Percentiles rank a stretch among this genome's conserved stretches.
These are phyloP conservation scores for Phyllostachys edulis DNA, from an alignment of 176 grass and related monocot genomes.

Conservation along the genomic window DNA sequence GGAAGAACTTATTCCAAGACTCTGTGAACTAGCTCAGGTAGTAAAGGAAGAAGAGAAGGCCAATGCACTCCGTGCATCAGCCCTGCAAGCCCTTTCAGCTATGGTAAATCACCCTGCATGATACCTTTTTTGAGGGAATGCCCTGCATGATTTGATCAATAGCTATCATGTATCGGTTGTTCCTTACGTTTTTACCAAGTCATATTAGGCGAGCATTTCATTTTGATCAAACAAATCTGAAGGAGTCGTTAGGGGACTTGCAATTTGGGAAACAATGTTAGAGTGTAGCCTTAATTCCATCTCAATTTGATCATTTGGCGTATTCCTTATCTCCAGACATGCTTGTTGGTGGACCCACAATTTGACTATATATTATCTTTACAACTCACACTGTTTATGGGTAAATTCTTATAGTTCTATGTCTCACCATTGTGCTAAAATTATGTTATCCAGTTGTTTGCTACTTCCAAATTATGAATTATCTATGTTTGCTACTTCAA, in stretches of 20 bases:
- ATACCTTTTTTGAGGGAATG: slow-evolving; percentile 50
- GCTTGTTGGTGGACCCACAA: background rate
- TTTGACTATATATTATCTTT: background rate
- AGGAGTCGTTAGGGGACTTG: background rate
- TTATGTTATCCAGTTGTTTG: background rate
- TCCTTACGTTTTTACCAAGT: background rate
- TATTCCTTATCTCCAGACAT: slow-evolving; percentile 3
- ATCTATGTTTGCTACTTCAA: background rate
- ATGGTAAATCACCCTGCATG: slow-evolving; percentile 57
- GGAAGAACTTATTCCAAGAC: slow-evolving; percentile 69
- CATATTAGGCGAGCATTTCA: background rate
- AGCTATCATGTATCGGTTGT: background rate
- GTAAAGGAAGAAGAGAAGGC: slow-evolving; percentile 55
- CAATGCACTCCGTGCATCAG: slow-evolving; percentile 42
- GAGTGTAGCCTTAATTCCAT: background rate
- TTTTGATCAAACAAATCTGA: background rate
- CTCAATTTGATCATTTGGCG: background rate
- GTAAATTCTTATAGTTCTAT: background rate
- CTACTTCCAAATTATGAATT: background rate
- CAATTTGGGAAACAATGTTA: background rate
- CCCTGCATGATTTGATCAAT: background rate
- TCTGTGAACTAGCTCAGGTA: slow-evolving; percentile 77
- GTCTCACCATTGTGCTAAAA: background rate
- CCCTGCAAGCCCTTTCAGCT: slow-evolving; percentile 72
- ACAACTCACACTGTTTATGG: background rate